Percentiles rank a stretch among this genome's conserved stretches.
phyloP scores from a whole-genome alignment of 371 early-diverging fungal species.

The Rhizomucor pusillus region DNA sequence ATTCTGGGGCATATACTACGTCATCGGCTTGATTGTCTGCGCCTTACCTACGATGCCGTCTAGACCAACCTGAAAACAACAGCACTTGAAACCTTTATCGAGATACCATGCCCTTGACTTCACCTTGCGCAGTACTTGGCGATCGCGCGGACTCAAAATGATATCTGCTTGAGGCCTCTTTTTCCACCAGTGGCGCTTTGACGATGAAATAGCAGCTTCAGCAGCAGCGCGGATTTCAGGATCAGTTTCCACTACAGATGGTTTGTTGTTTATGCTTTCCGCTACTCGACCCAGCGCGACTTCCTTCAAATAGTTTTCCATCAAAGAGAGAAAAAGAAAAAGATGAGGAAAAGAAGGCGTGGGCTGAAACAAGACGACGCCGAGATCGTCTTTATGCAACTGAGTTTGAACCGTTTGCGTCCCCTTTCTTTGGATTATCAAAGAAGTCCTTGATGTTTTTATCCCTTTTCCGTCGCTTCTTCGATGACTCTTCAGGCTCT shows the following conservation, averaged over 20 bases:
- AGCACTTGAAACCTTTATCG: constrained; percentile 39
- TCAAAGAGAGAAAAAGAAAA: constrained; percentile 6
- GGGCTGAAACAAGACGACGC: too few relatives aligned
- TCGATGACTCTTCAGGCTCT: constrained; percentile 31
- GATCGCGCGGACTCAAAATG: constrained; percentile 26
- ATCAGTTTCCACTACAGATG: constrained; percentile 17
- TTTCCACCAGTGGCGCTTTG: constrained; percentile 32
- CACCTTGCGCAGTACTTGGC: constrained; percentile 28
- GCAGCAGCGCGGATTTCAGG: constrained; percentile 18
- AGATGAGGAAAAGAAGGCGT: not conserved
- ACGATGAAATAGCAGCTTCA: constrained; percentile 13
- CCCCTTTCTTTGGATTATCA: too few relatives aligned
- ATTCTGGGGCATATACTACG: not conserved
- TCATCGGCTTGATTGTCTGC: too few relatives aligned
- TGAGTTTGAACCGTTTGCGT: too few relatives aligned
- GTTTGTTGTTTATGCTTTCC: constrained; percentile 13
- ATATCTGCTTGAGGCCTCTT: constrained; percentile 24
- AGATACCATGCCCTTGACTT: constrained; percentile 37
- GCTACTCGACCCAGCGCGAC: constrained; percentile 9
- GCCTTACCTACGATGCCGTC: constrained; percentile 47
- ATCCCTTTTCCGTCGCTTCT: not conserved
- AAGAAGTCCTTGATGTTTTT: not conserved
- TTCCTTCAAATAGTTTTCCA: constrained; percentile 11
- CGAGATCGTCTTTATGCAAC: too few relatives aligned
- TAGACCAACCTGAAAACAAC: constrained; percentile 47